Evolutionary conservation across 305 asterid species (phyloP).

Genomic region (Withania somnifera): DNA sequence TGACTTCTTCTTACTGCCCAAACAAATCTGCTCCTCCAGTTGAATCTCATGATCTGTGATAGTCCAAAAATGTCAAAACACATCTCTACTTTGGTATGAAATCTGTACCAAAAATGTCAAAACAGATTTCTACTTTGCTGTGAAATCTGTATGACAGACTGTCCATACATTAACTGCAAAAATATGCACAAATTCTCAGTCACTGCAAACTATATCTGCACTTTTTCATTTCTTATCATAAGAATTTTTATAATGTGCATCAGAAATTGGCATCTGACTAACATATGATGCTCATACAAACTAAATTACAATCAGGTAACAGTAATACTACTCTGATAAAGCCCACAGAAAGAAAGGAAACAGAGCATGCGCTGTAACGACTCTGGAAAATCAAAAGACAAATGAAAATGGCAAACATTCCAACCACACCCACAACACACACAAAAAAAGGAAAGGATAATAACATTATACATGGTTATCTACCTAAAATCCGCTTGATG

Average conservation of each 20-base stretch:
- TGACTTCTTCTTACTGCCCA: constrained; percentile 64
- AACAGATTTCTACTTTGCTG: neutral
- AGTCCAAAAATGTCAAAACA: neutral
- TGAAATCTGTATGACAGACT: neutral
- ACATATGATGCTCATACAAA: neutral
- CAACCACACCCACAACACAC: neutral
- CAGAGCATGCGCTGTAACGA: neutral
- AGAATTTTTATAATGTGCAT: neutral
- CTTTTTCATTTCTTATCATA: neutral
- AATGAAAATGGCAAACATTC: neutral
- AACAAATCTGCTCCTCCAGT: constrained; percentile 49
- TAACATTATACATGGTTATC: neutral
- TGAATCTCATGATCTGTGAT: constrained; percentile 33
- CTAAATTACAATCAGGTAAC: neutral
- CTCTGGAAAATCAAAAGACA: neutral
- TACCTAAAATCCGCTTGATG: neutral
- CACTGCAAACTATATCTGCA: neutral
- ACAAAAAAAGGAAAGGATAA: neutral
- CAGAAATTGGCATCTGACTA: neutral
- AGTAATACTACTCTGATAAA: neutral
- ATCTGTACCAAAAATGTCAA: neutral
- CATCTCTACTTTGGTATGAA: neutral
- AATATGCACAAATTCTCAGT: neutral
- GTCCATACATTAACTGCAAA: neutral
- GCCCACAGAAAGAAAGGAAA: neutral